Conservation (phyloP, 345 rosid genomes). For the Acer saccharum region DNA sequence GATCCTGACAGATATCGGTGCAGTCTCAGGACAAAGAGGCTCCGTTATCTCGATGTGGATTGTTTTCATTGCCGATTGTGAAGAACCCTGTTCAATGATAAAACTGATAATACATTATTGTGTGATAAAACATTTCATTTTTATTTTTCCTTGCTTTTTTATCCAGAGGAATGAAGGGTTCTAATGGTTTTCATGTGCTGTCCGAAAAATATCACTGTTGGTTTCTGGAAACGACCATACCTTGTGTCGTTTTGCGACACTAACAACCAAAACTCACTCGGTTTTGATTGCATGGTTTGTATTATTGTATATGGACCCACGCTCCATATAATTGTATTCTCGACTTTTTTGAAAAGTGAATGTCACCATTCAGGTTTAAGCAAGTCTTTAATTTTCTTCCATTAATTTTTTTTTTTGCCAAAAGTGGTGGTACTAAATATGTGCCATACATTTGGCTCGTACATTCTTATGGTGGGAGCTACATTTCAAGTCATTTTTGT, state of each 20-base stretch:
- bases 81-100: too few species aligned
- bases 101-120: not conserved
- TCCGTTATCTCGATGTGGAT: not conserved
- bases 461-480: not conserved
- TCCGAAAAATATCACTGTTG: slow-evolving; percentile 25
- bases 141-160: not conserved
- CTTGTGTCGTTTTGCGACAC: not conserved
- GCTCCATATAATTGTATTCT: not conserved
- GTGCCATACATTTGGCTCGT: not conserved
- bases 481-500: too few species aligned
- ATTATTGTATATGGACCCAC: not conserved
- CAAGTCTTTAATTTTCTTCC: not conserved
- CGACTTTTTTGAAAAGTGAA: not conserved
- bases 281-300: not conserved
- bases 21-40: not conserved
- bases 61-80: not conserved
- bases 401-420: not conserved
- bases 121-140: not conserved
- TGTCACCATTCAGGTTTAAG: not conserved
- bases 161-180: not conserved
- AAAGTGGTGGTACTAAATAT: not conserved
- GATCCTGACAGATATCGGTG: not conserved
- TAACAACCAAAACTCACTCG: not conserved
- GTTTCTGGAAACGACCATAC: slow-evolving; percentile 20
- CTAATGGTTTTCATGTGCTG: not conserved